Evolutionary conservation across 176 grass and related monocot species (phyloP).

Genomic region (Eremochloa ophiuroides): DNA sequence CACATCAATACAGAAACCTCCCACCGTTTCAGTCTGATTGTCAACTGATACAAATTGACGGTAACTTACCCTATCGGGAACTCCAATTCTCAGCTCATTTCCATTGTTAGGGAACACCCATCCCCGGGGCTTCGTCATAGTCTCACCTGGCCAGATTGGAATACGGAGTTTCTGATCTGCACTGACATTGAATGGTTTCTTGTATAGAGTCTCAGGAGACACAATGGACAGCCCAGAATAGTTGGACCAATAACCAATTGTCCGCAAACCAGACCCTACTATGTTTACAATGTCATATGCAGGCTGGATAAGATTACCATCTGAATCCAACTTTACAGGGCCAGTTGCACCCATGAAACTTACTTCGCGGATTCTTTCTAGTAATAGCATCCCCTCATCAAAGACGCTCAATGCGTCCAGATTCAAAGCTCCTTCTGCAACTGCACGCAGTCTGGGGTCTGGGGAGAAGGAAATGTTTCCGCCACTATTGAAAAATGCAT

Average conservation of each 20-base stretch:
- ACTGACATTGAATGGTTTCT: conserved; percentile 41
- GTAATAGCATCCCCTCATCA: conserved; percentile 46
- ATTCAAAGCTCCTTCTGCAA: conserved; percentile 38
- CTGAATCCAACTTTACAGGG: conserved; percentile 54
- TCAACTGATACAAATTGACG: conserved; percentile 52
- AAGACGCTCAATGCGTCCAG: conserved; percentile 66
- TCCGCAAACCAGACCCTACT: conserved; percentile 60
- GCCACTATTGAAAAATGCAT: conserved; percentile 63
- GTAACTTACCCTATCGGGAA: conserved; percentile 71
- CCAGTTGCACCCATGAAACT: conserved; percentile 73
- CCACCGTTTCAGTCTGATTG: conserved; percentile 28
- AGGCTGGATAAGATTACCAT: conserved; percentile 63
- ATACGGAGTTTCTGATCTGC: conserved; percentile 36
- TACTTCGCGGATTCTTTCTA: conserved; percentile 52
- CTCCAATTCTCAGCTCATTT: conserved; percentile 64
- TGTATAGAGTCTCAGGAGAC: conserved; percentile 68
- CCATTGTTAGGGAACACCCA: conserved; percentile 90
- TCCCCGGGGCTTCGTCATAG: conserved; percentile 50
- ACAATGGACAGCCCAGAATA: conserved; percentile 69
- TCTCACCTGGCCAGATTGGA: conserved; percentile 81
- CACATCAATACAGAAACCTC: conserved; percentile 85
- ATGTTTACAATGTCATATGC: conserved; percentile 84
- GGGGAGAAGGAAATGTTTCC: conserved; percentile 74
- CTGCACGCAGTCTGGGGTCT: conserved; percentile 51
- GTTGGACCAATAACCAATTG: conserved; percentile 86